Evolutionary conservation across 306 rosid genomes (phyloP), one percentile per base, ranked within the genome.

Genomic region (Corylus heterophylla): DNA sequence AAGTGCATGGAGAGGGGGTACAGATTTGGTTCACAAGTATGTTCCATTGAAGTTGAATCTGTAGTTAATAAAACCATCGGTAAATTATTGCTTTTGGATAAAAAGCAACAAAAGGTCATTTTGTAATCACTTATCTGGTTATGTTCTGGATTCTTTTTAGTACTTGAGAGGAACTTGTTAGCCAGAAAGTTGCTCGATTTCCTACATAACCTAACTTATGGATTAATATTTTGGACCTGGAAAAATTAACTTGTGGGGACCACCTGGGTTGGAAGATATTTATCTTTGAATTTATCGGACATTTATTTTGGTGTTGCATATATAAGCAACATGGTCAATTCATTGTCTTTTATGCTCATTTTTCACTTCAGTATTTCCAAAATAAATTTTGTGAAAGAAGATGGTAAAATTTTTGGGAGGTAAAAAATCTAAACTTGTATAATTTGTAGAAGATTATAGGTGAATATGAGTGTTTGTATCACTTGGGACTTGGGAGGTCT

Each of bases 1-100:
- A 78, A 96, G 80, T 84, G 99, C 99, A 48, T 93, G 89, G 89
- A 88, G 83, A 88, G 99, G 96, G 77, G 84, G 99, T 75, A 62
- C 89, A 10, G 88, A 82, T 77, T 85, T 93, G 12, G 97, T 96
- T 79, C 91, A 90, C 7, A 90, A 86, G 99, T 96, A 91, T 55
- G 89, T 75, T 73, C 70, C 14, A 59, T 79, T 77, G 72, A 48
- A 74, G 72, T 68, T 58, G 22, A 73, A 58, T 80, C 0, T 70
- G 56, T 74, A 51, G 18, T 75, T 42, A 17, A 27, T 76, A 37
- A 16, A 49, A 48, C 71, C 49, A 16, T 69, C 73, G 20, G 29
- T 80, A 69, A 69, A 10, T 68, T 68, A 42, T 39, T 27, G 45
- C 20, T 66, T 44, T 55, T 12, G 20, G 48, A 7, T 47, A 25